phyloP scores from a whole-genome alignment of 1,284 basidiomycete genomes.

The Peniophora sp. region DNA sequence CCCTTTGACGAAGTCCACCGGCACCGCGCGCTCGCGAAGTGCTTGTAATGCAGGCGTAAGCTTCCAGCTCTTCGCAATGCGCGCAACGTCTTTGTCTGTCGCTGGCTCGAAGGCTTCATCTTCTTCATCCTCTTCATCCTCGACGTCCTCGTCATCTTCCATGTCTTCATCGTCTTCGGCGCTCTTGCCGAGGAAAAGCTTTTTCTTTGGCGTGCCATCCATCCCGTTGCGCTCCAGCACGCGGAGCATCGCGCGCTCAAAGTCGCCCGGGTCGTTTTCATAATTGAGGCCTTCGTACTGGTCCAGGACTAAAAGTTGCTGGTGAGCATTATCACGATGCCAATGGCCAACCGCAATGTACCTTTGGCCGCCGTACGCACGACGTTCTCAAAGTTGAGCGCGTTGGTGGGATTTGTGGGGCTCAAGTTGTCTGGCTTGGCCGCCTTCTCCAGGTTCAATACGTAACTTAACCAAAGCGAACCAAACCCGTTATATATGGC shows the following conservation, averaged over 20 bases:
- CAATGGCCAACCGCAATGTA: background rate
- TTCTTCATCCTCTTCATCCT: background rate
- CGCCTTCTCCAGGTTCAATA: background rate
- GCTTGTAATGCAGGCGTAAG: background rate
- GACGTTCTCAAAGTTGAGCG: background rate
- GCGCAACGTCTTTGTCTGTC: background rate
- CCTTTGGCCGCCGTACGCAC: background rate
- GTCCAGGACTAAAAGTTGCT: background rate
- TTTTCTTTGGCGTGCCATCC: background rate
- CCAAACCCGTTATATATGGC: background rate
- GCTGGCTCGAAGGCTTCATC: background rate
- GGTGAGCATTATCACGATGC: no score
- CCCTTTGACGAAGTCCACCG: background rate
- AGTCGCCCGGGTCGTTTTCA: background rate
- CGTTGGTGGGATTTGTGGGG: background rate
- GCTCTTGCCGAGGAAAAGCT: background rate
- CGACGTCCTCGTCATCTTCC: background rate
- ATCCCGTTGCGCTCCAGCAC: background rate
- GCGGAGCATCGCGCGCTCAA: background rate
- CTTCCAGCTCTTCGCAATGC: background rate
- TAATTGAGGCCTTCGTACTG: background rate
- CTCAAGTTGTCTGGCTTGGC: background rate
- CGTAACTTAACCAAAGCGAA: background rate
- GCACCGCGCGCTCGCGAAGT: background rate
- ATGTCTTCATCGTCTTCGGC: background rate